Base-by-base conservation (phyloP, 352 stramenopile genomes). In the Peronosclerospora sorghi region DNA sequence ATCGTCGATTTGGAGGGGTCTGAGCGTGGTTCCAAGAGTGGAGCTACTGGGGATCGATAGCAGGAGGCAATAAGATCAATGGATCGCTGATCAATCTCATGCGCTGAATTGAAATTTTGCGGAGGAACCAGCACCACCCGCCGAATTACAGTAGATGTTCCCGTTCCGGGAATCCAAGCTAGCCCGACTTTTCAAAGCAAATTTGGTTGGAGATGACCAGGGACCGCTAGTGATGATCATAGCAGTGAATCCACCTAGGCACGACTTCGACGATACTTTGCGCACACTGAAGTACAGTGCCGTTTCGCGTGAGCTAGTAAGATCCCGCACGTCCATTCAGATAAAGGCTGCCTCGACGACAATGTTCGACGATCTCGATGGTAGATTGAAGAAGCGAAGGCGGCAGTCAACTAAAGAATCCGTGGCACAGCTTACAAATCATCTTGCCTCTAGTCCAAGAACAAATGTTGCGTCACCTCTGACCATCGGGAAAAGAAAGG, bases 11-110 rank as follows among this genome's bases (percentile, higher is more conserved):
- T 99, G 14, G 95, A 95, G 2, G 78, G 78, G 1, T 86, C 73
- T 0, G 78, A 91, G 50, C 65, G 78, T 7, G 63, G 76, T 14
- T 78, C 76, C 6, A 82, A 94, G 41, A 85, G 64, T 1, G 78
- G 78, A 0, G 83, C 80, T 20, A 88, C 85, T 13, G 76, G 77
- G 7, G 42, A 83, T 9, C 83, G 92, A 19, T 95, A 97, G 68
- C 95, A 97, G 41, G 96, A 99, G 63, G 93, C 94, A n/a, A 96
- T 51, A 86, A 96, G 51, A 99, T 99, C 60, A 99, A 99, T 77
- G 82, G 80, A 13, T 97, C 86, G 14, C 65, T 99, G 4, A 98
- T 97, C 87, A 97, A 96, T 36, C 77, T 99, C 18, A 98, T 97
- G 88, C 79, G 86, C 30, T 98, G 95, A 52, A 69, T 99, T 2